Conservation (phyloP, 2,329 filamentous ascomycete genomes). For the Neonectria ditissima region DNA sequence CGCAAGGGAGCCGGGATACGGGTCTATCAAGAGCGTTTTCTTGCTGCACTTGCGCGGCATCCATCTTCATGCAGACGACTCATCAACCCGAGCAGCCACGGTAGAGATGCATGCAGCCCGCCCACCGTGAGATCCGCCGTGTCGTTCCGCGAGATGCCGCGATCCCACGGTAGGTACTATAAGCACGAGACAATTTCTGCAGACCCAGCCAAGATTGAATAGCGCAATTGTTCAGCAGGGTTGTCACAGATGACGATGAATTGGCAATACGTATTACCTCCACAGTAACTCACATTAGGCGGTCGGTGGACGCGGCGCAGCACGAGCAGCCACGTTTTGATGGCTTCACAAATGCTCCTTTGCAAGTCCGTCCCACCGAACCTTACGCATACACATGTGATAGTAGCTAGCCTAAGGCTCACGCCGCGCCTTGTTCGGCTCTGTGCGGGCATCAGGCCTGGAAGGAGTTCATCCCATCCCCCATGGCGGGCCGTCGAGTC, state of each 20-base stretch:
- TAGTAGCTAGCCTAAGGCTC: neutral
- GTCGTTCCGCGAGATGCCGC: neutral
- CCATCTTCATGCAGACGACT: constrained; percentile 23
- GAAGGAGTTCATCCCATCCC: constrained; percentile 23
- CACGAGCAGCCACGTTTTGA: constrained; percentile 8
- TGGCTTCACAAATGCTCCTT: neutral
- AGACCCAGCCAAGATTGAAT: constrained; percentile 33
- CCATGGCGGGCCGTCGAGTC: constrained; percentile 4
- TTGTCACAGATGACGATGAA: constrained; percentile 34
- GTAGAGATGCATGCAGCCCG: constrained; percentile 6
- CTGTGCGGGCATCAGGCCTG: constrained; percentile 5
- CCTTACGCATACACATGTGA: constrained; percentile 1
- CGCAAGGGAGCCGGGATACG: constrained; percentile 6
- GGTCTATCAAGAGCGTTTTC: constrained; percentile 19
- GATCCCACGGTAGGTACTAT: constrained; percentile 21
- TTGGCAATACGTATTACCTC: constrained; percentile 31
- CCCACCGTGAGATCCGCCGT: neutral
- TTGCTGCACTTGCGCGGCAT: constrained; percentile 1
- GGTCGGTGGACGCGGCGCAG: constrained; percentile 15
- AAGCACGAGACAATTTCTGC: constrained; percentile 37
- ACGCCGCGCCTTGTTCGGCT: constrained; percentile 2
- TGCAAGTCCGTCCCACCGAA: neutral
- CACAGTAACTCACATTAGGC: constrained; percentile 13
- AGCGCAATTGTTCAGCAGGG: constrained; percentile 39
- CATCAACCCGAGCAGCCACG: neutral